Percentiles rank a stretch among this genome's conserved stretches.
Evolutionary conservation across 73 alveolate genomes (phyloP).

Genomic region (Paramecium biaurelia): DNA sequence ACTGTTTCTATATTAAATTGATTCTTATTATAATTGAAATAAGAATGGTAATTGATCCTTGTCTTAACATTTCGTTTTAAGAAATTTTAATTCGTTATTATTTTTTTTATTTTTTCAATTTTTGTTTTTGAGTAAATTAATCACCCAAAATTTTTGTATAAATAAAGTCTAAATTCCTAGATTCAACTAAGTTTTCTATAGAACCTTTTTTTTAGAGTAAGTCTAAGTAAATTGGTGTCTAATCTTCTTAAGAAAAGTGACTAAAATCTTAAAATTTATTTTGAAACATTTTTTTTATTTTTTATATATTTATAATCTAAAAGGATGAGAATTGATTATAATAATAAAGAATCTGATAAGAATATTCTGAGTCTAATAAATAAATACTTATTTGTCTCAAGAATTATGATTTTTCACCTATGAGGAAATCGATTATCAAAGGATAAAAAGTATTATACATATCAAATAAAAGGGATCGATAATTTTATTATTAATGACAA

Average conservation of each 20-base stretch:
- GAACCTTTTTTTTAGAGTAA: background rate
- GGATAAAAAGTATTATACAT: too few species aligned
- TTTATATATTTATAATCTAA: background rate
- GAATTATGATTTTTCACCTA: background rate
- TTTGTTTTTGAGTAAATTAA: background rate
- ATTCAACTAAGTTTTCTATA: background rate
- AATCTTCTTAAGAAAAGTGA: background rate
- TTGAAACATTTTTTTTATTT: background rate
- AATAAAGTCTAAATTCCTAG: background rate
- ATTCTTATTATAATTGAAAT: background rate
- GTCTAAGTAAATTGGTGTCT: background rate
- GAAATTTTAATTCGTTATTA: background rate
- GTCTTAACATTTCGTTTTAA: background rate
- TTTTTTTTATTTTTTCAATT: background rate
- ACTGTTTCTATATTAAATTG: background rate
- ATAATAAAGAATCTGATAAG: background rate
- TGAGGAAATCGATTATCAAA: background rate
- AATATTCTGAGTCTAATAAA: background rate
- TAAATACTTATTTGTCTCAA: background rate
- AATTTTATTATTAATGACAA: too few species aligned
- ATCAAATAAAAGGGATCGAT: too few species aligned
- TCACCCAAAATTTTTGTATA: background rate
- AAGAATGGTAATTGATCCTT: background rate
- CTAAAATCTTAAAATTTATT: background rate
- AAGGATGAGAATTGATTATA: background rate